Base-by-base conservation (phyloP, 2,329 filamentous ascomycete genomes). In the Thielaviopsis musarum region DNA sequence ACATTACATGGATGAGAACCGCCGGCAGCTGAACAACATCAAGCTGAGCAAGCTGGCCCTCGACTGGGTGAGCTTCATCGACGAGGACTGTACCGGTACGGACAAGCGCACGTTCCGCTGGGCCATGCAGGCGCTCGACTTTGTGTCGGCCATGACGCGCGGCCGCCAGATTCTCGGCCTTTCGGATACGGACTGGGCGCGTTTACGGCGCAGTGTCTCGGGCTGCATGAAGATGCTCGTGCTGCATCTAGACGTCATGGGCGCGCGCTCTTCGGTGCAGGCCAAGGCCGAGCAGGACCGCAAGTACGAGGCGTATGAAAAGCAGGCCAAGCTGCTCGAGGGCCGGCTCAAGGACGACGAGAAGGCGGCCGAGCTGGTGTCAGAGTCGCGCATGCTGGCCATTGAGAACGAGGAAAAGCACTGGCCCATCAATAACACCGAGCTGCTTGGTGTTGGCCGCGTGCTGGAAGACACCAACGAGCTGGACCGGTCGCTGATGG, bases 161-260 rank as follows among this genome's bases (percentile, higher is more conserved):
- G 93, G 93, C 12, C 85, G 91, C 61, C 91, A 95, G 66, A 94
- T 98, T 54, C 73, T 98, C n/a, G 88, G 85, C 0, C 83, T 98
- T 62, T 88, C 85, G 49, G 89, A 95, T 61, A 81, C 86, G 49
- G 91, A 98, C 67, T 98, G 95, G 69, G 80, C 84, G 5, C 83
- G 79, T 63, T 75, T 98, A 63, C 82, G 91, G 52, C 78, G 82
- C 61, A 97, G 96, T 70, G 93, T 98, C 5, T 90, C 90, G 9
- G 91, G 91, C 0, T 98, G 93, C 70, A 98, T 98, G 93, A 91
- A 89, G 21, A 79, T 98, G 24, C 77, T 98, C 55, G 97, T 98
- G 65, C 96, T 91, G 10, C 93, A 98, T 71, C 98, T 98, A 67
- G 93, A 98, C 70, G 97, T 98, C 71, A 95, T 98, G 87, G 93